Percentiles rank a stretch among this genome's conserved stretches.
Evolutionary conservation across 257 asterid genomes (phyloP).

Genomic region (Thymus mandschuricus): DNA sequence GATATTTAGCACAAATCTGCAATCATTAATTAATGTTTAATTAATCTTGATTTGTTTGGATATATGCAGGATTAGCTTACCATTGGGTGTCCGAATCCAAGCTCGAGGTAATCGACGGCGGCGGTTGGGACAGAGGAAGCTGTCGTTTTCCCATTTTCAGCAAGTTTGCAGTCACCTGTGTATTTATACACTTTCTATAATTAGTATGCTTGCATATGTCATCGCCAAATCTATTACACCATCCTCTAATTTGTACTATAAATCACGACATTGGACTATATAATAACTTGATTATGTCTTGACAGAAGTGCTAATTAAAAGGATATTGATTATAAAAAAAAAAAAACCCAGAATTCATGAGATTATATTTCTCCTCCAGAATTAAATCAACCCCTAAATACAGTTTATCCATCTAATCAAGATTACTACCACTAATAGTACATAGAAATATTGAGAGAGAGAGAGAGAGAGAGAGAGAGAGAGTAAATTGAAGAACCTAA

Average conservation of each 20-base stretch:
- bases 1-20: constrained; percentile 60
- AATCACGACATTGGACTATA: no score
- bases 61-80: constrained; percentile 24
- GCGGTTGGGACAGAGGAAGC: constrained; percentile 27
- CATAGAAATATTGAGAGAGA: not conserved
- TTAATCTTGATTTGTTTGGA: no score
- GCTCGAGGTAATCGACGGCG: constrained; percentile 45
- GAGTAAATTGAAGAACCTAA: no score
- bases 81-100: constrained; percentile 57
- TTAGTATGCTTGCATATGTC: not conserved
- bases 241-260: no score
- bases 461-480: not conserved
- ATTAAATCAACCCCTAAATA: no score
- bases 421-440: not conserved
- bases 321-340: no score
- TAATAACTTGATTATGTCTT: not conserved
- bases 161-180: constrained; percentile 38
- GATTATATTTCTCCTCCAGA: not conserved
- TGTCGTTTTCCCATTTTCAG: constrained; percentile 44
- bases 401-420: no score
- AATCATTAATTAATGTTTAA: not conserved
- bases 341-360: not conserved
- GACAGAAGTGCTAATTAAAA: not conserved
- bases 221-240: no score
- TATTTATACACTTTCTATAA: not conserved